phyloP scores from a whole-genome alignment of 208 protist genomes.

The Phytomonas sp. region DNA sequence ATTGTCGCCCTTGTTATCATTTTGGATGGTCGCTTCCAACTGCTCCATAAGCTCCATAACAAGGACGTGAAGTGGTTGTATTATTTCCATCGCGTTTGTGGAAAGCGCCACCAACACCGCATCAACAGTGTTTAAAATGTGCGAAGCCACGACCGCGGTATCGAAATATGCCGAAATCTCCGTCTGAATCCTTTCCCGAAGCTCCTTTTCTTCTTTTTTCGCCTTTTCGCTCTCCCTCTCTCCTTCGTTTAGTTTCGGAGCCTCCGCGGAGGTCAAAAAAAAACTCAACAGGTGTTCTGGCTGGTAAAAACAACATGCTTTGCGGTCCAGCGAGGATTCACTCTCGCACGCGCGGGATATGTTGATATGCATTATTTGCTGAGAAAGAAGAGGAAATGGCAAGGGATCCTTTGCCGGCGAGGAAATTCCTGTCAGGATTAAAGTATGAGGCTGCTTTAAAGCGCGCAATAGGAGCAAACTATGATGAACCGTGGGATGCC shows the following conservation, averaged over 20 bases:
- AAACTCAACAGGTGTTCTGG: constrained; percentile 52
- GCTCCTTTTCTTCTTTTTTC: neutral
- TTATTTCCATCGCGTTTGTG: constrained; percentile 32
- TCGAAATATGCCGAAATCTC: constrained; percentile 32
- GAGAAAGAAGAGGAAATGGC: constrained; percentile 19
- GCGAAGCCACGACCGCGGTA: constrained; percentile 27
- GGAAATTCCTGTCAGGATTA: constrained; percentile 22
- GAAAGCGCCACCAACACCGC: constrained; percentile 43
- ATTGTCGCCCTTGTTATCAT: neutral
- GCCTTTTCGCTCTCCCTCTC: neutral
- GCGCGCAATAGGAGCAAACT: constrained; percentile 60
- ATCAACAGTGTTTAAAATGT: constrained; percentile 35
- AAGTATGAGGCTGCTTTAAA: constrained; percentile 55
- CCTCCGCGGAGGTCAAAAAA: constrained; percentile 10
- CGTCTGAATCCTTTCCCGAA: neutral
- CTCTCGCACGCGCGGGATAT: constrained; percentile 14
- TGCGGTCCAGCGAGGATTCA: neutral
- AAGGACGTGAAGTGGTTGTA: constrained; percentile 30
- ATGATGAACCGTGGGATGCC: constrained; percentile 71
- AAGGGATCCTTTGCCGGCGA: constrained; percentile 10
- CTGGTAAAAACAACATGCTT: constrained; percentile 18
- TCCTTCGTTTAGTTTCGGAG: neutral
- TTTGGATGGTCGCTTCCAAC: constrained; percentile 37
- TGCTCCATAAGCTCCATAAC: constrained; percentile 40
- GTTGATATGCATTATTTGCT: constrained; percentile 19